phyloP scores from a whole-genome alignment of 148 eudicot species.

The Spergularia bocconei region DNA sequence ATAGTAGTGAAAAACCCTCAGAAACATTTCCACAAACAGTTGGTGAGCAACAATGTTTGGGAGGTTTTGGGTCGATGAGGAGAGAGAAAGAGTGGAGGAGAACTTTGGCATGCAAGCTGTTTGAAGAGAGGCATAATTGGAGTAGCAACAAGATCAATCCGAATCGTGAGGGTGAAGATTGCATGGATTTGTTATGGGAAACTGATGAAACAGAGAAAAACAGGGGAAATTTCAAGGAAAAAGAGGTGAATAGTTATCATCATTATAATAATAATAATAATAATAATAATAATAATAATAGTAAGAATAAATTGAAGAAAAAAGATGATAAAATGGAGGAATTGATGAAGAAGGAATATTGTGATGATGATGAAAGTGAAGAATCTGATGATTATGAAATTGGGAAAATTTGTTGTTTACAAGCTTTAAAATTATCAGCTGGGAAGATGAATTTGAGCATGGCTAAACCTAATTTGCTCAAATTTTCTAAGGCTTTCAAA shows the following conservation, averaged over 20 bases:
- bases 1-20: conserved; percentile 3
- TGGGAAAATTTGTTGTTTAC: conserved; percentile 72
- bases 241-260: too few species aligned
- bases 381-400: conserved; percentile 36
- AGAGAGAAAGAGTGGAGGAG: conserved; percentile 82
- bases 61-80: conserved; percentile 68
- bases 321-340: conserved; percentile 17
- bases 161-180: conserved; percentile 51
- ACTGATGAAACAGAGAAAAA: conserved; percentile 50
- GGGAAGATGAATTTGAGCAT: conserved; percentile 81
- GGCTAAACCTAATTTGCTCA: conserved; percentile 57
- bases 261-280: conserved; percentile 14
- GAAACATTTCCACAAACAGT: conserved; percentile 29
- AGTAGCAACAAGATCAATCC: conserved; percentile 29
- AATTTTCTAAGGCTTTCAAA: conserved; percentile 67
- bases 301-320: conserved; percentile 11
- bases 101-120: conserved; percentile 79
- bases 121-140: conserved; percentile 68
- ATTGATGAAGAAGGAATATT: conserved; percentile 17
- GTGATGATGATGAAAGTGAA: conserved; percentile 28
- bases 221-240: conserved; percentile 14
- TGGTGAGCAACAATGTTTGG: conserved; percentile 27
- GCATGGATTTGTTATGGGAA: conserved; percentile 95
- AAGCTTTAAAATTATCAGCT: conserved; percentile 78
- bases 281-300: background rate